These are phyloP conservation scores for Fusarium chlamydosporum DNA, from an alignment of 2,329 filamentous ascomycete genomes.

Conservation along the genomic window DNA sequence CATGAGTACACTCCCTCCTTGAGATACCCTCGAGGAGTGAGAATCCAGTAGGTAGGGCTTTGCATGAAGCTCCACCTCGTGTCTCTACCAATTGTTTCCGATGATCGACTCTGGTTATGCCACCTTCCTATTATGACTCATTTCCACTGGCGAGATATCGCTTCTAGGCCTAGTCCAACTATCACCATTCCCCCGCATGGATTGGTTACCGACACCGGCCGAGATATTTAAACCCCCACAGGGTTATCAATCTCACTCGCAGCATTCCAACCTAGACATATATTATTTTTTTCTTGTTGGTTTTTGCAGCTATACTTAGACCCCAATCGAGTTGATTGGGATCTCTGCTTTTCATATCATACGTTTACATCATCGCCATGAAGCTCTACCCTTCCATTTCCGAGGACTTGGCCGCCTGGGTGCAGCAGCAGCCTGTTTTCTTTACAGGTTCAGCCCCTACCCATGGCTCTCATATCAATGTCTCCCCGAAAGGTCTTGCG, in stretches of 20 bases:
- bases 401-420: slow-evolving; percentile 72
- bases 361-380: slow-evolving; percentile 61
- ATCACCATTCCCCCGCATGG: slow-evolving; percentile 44
- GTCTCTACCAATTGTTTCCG: slow-evolving; percentile 36
- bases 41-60: slow-evolving; percentile 41
- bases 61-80: slow-evolving; percentile 37
- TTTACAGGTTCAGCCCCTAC: slow-evolving; percentile 81
- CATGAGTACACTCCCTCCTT: slow-evolving; percentile 23
- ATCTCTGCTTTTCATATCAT: slow-evolving; percentile 41
- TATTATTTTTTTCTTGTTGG: slow-evolving; percentile 27
- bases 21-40: slow-evolving; percentile 22
- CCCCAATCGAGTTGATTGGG: slow-evolving; percentile 31
- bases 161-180: slow-evolving; percentile 34
- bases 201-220: slow-evolving; percentile 24
- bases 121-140: slow-evolving; percentile 39
- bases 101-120: slow-evolving; percentile 36
- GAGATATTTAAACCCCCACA: slow-evolving; percentile 31
- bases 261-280: slow-evolving; percentile 38
- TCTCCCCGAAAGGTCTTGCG: slow-evolving; percentile 80
- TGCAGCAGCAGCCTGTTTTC: slow-evolving; percentile 77
- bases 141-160: slow-evolving; percentile 32
- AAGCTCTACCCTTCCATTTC: slow-evolving; percentile 71
- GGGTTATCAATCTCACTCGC: slow-evolving; percentile 27
- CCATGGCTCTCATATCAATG: slow-evolving; percentile 77
- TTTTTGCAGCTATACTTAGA: slow-evolving; percentile 33